These are phyloP conservation scores for Glycyrrhiza uralensis DNA, from an alignment of 306 rosid species.

Conservation along the genomic window DNA sequence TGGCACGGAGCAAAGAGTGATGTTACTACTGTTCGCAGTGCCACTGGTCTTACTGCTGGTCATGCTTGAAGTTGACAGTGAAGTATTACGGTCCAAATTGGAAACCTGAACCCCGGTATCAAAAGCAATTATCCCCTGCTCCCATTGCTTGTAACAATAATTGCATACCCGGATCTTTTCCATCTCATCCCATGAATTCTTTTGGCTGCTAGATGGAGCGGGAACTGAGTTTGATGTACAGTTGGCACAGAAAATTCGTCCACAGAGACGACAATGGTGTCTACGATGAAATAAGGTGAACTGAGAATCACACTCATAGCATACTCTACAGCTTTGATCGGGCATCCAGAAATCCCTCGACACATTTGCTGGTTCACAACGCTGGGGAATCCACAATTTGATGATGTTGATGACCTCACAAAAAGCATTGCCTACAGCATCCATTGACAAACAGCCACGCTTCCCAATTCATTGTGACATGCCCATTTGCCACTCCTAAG, in stretches of 20 bases:
- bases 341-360: constrained; percentile 97
- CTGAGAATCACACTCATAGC: constrained; percentile 89
- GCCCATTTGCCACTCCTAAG: constrained; percentile 53
- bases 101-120: constrained; percentile 47
- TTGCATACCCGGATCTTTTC: constrained; percentile 89
- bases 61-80: constrained; percentile 58
- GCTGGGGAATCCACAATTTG: constrained; percentile 81
- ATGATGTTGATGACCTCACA: constrained; percentile 49
- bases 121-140: constrained; percentile 44
- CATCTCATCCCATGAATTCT: constrained; percentile 48
- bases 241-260: constrained; percentile 80
- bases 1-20: constrained; percentile 56
- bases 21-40: constrained; percentile 66
- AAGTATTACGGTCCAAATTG: constrained; percentile 47
- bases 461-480: constrained; percentile 50
- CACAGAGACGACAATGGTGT: constrained; percentile 95
- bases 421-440: constrained; percentile 46
- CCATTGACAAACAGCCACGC: constrained; percentile 57
- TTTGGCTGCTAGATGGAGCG: constrained; percentile 42
- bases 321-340: constrained; percentile 80
- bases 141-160: constrained; percentile 84
- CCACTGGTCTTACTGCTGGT: constrained; percentile 60
- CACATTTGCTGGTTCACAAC: constrained; percentile 63
- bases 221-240: constrained; percentile 83
- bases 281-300: constrained; percentile 78